These are phyloP conservation scores for Stephania japonica DNA, from an alignment of 164 flowering plant genomes.

Conservation along the genomic window DNA sequence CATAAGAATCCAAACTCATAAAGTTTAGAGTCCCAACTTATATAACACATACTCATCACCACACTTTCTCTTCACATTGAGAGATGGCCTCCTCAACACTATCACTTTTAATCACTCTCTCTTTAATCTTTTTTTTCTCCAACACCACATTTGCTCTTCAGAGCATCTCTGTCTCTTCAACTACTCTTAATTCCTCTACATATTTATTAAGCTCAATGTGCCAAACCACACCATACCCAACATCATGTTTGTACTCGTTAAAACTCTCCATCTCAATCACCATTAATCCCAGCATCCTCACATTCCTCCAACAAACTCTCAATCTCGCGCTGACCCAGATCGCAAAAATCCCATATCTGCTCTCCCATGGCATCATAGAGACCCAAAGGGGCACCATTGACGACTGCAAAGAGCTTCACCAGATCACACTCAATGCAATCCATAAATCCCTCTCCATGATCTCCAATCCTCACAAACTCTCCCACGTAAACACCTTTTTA, in stretches of 20 bases:
- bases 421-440: slow-evolving; percentile 46
- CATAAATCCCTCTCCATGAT: slow-evolving; percentile 37
- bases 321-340: slow-evolving; percentile 52
- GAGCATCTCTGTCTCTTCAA: slow-evolving; percentile 7
- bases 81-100: not conserved
- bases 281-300: slow-evolving; percentile 49
- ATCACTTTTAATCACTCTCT: not conserved
- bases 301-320: slow-evolving; percentile 51
- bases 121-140: not conserved
- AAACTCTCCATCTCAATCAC: slow-evolving; percentile 64
- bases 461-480: slow-evolving; percentile 24
- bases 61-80: slow-evolving; percentile 8
- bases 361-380: slow-evolving; percentile 42
- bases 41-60: slow-evolving; percentile 11
- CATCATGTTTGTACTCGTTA: slow-evolving; percentile 51
- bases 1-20: too few relatives aligned
- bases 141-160: slow-evolving; percentile 11
- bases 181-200: slow-evolving; percentile 18
- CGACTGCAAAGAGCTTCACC: slow-evolving; percentile 82
- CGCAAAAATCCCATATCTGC: slow-evolving; percentile 36
- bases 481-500: slow-evolving; percentile 55
- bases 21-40: too few relatives aligned
- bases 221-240: slow-evolving; percentile 69
- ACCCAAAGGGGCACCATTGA: slow-evolving; percentile 65
- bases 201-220: slow-evolving; percentile 39